phyloP scores from a whole-genome alignment of 768 basidiomycete species.

The Lentinula raphanica region DNA sequence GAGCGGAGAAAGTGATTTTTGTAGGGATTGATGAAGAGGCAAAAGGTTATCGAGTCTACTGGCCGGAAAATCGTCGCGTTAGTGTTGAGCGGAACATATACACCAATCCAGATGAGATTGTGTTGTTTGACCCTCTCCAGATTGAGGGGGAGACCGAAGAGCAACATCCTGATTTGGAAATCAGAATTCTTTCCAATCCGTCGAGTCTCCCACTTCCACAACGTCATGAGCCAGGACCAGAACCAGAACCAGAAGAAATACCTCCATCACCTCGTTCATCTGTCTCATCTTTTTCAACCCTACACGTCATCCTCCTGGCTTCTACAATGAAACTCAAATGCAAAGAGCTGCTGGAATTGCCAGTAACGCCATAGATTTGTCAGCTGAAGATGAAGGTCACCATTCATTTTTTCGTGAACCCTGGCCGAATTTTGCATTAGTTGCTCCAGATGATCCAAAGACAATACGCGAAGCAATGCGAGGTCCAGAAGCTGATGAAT shows the following conservation, averaged over 20 bases:
- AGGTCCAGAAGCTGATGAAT: neutral
- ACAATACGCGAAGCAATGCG: neutral
- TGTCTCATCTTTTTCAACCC: neutral
- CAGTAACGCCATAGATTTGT: neutral
- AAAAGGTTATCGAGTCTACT: constrained; percentile 25
- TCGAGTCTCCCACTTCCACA: neutral
- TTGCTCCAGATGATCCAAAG: neutral
- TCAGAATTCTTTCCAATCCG: neutral
- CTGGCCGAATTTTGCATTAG: too few species aligned
- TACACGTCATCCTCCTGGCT: neutral
- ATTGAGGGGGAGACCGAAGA: constrained; percentile 7
- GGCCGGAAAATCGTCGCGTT: constrained; percentile 18
- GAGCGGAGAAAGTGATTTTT: constrained; percentile 13
- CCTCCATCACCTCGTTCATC: neutral
- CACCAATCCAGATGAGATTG: neutral
- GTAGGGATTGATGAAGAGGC: constrained; percentile 21
- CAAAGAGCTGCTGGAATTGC: neutral
- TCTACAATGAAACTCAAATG: neutral
- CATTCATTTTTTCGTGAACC: too few species aligned
- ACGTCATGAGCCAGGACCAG: too few species aligned
- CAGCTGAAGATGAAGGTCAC: too few species aligned
- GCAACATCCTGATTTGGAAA: neutral
- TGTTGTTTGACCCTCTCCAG: neutral
- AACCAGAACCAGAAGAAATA: neutral
- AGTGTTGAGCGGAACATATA: constrained; percentile 21